Base-by-base conservation (phyloP, 495 filamentous ascomycete species). In the Stereocaulon alpinum region DNA sequence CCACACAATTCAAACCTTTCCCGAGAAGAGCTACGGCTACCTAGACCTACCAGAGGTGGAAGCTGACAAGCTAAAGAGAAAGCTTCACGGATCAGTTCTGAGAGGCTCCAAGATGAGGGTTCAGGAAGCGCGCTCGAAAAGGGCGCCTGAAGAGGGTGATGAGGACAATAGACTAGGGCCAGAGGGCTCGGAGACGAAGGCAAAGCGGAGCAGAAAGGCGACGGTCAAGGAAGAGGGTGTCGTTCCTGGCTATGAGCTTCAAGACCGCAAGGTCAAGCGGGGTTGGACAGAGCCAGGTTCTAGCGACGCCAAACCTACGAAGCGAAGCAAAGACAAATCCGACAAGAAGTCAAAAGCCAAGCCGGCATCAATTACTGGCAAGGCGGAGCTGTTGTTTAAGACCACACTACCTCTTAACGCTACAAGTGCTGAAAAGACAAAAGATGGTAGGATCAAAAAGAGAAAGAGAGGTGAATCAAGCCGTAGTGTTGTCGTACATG, bases 1-100 rank as follows among this genome's bases (percentile, higher is more conserved):
- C 72, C 93, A 97, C 69, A 72, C 71, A 24, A 71, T 96, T 43
- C 76, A 89, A 58, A 90, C 89, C 6, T 95, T 93, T 61, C 92
- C 91, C 15, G 92, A 98, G 58, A 87, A 83, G 66, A 80, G 78
- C 40, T 98, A 88, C 85, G 93, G 91, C 49, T 98, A 86, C 73
- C 72, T 96, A 50, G 88, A 92, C 20, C 70, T 97, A 22, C 89
- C 92, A 0, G 70, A 67, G 2, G 81, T 83, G 71, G 89, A 93
- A 62, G 93, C 91, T 6, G 85, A 91, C 4, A 94, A 91, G 67
- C 73, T 97, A 32, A 87, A 85, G 71, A 91, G 89, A 77, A 96
- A 94, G 68, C 78, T 97, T n/a, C 87, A 95, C 74, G 92, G 91
- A 10, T 80, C 86, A 6, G 85, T 90, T 15, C 73, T 97, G 27